Evolutionary conservation across 2,329 filamentous ascomycete species (phyloP).

Genomic region (Lasiodiplodia theobromae): DNA sequence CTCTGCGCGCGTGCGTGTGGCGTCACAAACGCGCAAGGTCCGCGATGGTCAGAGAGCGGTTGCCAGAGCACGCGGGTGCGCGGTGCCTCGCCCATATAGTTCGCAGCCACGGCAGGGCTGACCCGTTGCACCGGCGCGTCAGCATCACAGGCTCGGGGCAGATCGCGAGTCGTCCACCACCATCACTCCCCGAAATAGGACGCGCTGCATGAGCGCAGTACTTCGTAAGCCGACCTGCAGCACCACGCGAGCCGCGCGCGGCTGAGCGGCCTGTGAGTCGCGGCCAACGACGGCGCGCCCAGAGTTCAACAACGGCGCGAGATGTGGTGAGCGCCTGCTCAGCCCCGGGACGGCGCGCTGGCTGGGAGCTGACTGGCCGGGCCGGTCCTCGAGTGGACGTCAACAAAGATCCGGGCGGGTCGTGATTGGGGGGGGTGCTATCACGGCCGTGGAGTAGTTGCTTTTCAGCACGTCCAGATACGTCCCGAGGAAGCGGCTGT

Average conservation of each 20-base stretch:
- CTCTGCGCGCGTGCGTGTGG: neutral
- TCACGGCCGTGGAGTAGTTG: slow-evolving; percentile 10
- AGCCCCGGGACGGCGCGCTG: neutral
- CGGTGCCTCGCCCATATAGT: slow-evolving; percentile 10
- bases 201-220: slow-evolving; percentile 9
- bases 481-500: neutral
- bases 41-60: neutral
- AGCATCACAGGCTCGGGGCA: slow-evolving; percentile 20
- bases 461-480: neutral
- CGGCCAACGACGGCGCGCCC: neutral
- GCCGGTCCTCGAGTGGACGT: slow-evolving; percentile 20
- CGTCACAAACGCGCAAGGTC: slow-evolving; percentile 7
- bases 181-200: slow-evolving; percentile 5
- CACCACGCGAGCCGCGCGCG: slow-evolving; percentile 17
- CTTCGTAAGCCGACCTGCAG: slow-evolving; percentile 11
- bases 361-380: slow-evolving; percentile 18
- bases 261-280: slow-evolving; percentile 17
- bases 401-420: neutral
- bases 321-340: slow-evolving; percentile 9
- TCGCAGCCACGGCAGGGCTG: slow-evolving; percentile 6
- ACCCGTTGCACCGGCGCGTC: slow-evolving; percentile 18
- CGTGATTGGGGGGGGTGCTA: slow-evolving; percentile 15
- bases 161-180: slow-evolving; percentile 5
- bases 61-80: neutral
- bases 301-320: neutral